Conservation (phyloP, 345 rosid genomes). For the Rhodamnia argentea region DNA sequence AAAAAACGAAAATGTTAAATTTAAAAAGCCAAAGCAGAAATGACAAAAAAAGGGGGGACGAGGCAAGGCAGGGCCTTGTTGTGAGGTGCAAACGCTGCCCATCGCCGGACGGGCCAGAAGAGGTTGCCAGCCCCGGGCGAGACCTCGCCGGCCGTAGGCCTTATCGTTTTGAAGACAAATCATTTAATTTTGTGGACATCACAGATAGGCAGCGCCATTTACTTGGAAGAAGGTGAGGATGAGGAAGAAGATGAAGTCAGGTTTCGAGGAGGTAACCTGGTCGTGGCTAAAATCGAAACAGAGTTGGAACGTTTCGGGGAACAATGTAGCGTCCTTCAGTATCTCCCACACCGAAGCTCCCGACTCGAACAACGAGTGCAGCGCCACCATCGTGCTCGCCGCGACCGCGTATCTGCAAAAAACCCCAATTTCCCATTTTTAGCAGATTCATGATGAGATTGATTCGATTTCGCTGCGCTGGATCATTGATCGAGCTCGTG, state of each 20-base stretch:
- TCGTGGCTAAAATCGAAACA: slow-evolving; percentile 99
- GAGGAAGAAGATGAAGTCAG: background rate
- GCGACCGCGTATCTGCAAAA: slow-evolving; percentile 55
- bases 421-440: background rate
- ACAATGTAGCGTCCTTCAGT: slow-evolving; percentile 50
- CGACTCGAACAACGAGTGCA: slow-evolving; percentile 79
- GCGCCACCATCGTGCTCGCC: slow-evolving; percentile 72
- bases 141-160: too few species aligned
- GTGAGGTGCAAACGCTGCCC: too few species aligned
- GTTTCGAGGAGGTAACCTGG: slow-evolving; percentile 36
- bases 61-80: too few species aligned
- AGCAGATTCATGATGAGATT: background rate
- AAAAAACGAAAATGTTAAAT: too few species aligned
- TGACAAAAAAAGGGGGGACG: too few species aligned
- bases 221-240: too few species aligned
- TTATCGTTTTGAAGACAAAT: too few species aligned
- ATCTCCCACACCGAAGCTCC: slow-evolving; percentile 82
- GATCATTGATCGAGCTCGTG: background rate
- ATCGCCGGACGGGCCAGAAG: too few species aligned
- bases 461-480: background rate
- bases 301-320: slow-evolving; percentile 79
- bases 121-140: too few species aligned
- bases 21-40: too few species aligned
- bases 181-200: too few species aligned
- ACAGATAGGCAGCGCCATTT: background rate